Evolutionary conservation across 2,329 filamentous ascomycete species (phyloP).

Genomic region (Botrytis pseudocinerea): DNA sequence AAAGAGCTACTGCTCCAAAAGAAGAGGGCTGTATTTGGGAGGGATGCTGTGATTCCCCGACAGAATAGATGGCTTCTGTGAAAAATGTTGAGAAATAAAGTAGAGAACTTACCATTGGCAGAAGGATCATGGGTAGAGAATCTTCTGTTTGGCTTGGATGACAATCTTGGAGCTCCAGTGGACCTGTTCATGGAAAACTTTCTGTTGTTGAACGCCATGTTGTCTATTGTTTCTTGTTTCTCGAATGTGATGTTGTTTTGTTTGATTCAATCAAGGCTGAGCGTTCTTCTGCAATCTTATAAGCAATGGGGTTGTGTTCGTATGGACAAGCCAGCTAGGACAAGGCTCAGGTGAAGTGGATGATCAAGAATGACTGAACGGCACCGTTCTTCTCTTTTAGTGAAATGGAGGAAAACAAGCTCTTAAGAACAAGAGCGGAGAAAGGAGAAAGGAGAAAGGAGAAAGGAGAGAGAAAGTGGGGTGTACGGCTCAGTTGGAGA

Average conservation of each 20-base stretch:
- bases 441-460: conserved; percentile 2
- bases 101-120: conserved; percentile 51
- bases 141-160: conserved; percentile 46
- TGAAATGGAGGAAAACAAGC: not conserved
- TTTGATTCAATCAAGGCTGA: not conserved
- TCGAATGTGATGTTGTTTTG: not conserved
- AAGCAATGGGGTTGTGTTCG: not conserved
- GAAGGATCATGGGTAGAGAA: conserved; percentile 62
- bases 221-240: conserved; percentile 19
- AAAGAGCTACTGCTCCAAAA: not conserved
- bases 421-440: not conserved
- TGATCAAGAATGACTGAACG: not conserved
- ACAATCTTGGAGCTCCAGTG: conserved; percentile 59
- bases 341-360: conserved; percentile 19
- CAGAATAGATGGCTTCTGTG: not conserved
- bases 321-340: not conserved
- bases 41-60: not conserved
- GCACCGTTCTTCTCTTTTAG: not conserved
- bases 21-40: not conserved
- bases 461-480: not conserved
- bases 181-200: conserved; percentile 69
- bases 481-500: not conserved
- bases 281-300: not conserved
- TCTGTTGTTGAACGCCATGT: conserved; percentile 51
- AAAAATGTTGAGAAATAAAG: conserved; percentile 5